phyloP scores from a whole-genome alignment of 1,284 basidiomycete genomes.

The Puccinia horiana region DNA sequence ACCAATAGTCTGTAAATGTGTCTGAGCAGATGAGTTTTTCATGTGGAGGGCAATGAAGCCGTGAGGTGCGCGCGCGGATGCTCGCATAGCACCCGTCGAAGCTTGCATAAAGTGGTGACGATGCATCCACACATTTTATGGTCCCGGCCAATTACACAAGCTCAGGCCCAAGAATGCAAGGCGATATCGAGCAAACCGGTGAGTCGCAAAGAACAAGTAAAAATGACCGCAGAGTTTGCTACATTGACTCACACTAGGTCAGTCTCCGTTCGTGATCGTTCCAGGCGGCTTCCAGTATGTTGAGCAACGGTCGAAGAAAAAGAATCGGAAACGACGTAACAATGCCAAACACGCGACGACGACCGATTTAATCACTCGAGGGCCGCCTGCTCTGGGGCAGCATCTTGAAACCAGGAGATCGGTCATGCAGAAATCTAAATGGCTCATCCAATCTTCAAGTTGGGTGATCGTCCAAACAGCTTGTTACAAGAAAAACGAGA shows the following conservation, averaged over 20 bases:
- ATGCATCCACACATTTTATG: background rate
- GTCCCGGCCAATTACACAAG: background rate
- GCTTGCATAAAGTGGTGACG: too few relatives aligned
- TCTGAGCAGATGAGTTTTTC: too few relatives aligned
- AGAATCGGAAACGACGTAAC: slow-evolving; percentile 3
- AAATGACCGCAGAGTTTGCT: background rate
- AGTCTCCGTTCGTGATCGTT: background rate
- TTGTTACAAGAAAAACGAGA: background rate
- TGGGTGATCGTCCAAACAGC: background rate
- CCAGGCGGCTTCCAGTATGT: slow-evolving; percentile 5
- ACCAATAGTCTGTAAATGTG: too few relatives aligned
- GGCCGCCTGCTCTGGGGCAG: background rate
- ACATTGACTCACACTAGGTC: background rate
- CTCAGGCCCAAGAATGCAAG: background rate
- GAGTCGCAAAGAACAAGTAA: background rate
- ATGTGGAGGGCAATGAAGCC: too few relatives aligned
- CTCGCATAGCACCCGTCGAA: too few relatives aligned
- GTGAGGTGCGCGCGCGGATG: too few relatives aligned
- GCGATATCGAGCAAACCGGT: background rate
- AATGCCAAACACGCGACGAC: background rate
- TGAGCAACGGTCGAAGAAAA: slow-evolving; percentile 3
- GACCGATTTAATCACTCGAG: background rate
- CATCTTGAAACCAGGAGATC: slow-evolving; percentile 13
- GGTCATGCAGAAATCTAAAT: background rate
- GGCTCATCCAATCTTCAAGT: slow-evolving; percentile 14